Conservation (phyloP, 257 asterid species). For the Schizonepeta tenuifolia region DNA sequence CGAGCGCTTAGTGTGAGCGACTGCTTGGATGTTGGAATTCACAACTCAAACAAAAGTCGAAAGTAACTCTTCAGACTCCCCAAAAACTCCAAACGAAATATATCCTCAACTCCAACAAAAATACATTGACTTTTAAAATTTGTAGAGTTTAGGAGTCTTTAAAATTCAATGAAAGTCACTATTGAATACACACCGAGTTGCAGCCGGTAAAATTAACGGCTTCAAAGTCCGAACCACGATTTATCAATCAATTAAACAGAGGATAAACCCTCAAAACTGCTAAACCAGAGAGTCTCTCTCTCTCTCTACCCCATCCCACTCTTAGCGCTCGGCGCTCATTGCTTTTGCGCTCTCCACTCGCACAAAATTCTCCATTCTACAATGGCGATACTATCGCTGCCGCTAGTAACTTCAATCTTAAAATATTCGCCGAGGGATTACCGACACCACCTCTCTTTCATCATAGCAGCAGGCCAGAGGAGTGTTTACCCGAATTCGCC, state of each 20-base stretch:
- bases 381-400: slow-evolving; percentile 77
- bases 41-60: too few species aligned
- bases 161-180: too few species aligned
- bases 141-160: too few species aligned
- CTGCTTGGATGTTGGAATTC: too few species aligned
- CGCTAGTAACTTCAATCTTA: slow-evolving; percentile 65
- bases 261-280: slow-evolving; percentile 29
- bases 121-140: too few species aligned
- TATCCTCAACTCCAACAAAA: too few species aligned
- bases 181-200: too few species aligned
- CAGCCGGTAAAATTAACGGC: too few species aligned
- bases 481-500: slow-evolving; percentile 21
- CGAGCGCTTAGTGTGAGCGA: too few species aligned
- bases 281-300: not conserved
- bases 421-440: slow-evolving; percentile 44
- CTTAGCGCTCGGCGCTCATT: not conserved
- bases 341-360: slow-evolving; percentile 13
- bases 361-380: not conserved
- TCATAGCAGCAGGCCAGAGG: slow-evolving; percentile 39
- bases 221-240: not conserved
- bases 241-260: not conserved
- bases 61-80: too few species aligned
- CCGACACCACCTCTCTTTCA: slow-evolving; percentile 42
- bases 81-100: too few species aligned
- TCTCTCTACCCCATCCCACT: not conserved